phyloP scores from a whole-genome alignment of 257 asterid genomes.

The Handroanthus guayacan region DNA sequence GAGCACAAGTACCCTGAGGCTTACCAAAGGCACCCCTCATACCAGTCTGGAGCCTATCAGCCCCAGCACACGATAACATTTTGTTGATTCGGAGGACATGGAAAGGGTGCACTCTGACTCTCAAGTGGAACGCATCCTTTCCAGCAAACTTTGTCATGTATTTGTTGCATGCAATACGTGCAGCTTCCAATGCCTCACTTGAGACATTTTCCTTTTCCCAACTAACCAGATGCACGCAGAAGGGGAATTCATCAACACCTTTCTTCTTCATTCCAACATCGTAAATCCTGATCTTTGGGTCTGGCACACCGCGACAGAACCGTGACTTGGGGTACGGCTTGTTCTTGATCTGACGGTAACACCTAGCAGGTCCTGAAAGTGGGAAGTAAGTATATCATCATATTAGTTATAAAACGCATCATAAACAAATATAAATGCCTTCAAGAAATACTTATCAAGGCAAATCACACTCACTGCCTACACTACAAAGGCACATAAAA shows the following conservation, averaged over 20 bases:
- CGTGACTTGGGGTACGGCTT: constrained; percentile 50
- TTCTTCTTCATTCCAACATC: constrained; percentile 53
- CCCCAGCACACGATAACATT: constrained; percentile 54
- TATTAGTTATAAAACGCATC: not conserved
- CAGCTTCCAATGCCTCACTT: constrained; percentile 52
- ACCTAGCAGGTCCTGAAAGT: constrained; percentile 46
- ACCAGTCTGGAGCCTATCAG: constrained; percentile 57
- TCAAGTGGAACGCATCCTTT: constrained; percentile 54
- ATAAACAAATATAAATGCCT: not conserved
- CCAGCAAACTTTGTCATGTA: constrained; percentile 52
- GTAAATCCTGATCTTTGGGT: constrained; percentile 52
- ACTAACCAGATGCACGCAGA: constrained; percentile 53
- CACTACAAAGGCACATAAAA: not conserved
- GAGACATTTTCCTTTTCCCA: constrained; percentile 54
- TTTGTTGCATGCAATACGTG: constrained; percentile 52
- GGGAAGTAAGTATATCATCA: not conserved
- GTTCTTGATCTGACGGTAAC: constrained; percentile 51
- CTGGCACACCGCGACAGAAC: constrained; percentile 50
- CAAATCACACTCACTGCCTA: not conserved
- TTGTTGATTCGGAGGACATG: constrained; percentile 52
- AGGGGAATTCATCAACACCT: constrained; percentile 53
- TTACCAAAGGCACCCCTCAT: constrained; percentile 54
- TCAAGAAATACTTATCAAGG: not conserved
- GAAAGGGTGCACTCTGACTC: constrained; percentile 54
- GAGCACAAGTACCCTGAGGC: constrained; percentile 49